phyloP scores from a whole-genome alignment of 2,329 filamentous ascomycete genomes.

The Clarireedia sp. region DNA sequence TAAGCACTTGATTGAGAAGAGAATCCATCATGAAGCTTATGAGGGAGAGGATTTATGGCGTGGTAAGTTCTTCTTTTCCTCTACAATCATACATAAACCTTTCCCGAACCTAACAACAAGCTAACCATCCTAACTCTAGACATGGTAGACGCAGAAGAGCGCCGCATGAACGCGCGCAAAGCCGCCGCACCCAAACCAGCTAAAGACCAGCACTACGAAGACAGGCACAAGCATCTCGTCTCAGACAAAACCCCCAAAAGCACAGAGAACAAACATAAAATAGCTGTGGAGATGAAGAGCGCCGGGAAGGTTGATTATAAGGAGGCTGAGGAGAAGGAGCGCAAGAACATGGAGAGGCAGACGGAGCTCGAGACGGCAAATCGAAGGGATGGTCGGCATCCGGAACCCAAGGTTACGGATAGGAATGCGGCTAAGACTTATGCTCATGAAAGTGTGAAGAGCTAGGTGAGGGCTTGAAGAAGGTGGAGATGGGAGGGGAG shows the following conservation, averaged over 20 bases:
- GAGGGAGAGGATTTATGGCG: constrained; percentile 90
- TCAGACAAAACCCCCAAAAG: constrained; percentile 43
- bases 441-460: background rate
- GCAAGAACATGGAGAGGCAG: constrained; percentile 11
- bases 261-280: constrained; percentile 38
- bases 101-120: too few relatives aligned
- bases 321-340: constrained; percentile 10
- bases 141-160: constrained; percentile 77
- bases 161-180: constrained; percentile 39
- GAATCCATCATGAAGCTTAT: constrained; percentile 79
- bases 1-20: constrained; percentile 78
- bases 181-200: constrained; percentile 43
- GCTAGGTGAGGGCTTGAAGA: background rate
- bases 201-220: background rate
- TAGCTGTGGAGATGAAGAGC: constrained; percentile 31
- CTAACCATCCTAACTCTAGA: constrained; percentile 38
- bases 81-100: background rate
- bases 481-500: too few relatives aligned
- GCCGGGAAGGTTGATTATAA: constrained; percentile 17
- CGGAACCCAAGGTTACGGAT: background rate
- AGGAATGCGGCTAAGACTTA: background rate
- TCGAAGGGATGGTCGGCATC: background rate
- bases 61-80: constrained; percentile 43
- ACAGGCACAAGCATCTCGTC: background rate
- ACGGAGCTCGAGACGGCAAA: constrained; percentile 10